Base-by-base conservation (phyloP, 2,329 filamentous ascomycete genomes). In the Claviceps sp. region DNA sequence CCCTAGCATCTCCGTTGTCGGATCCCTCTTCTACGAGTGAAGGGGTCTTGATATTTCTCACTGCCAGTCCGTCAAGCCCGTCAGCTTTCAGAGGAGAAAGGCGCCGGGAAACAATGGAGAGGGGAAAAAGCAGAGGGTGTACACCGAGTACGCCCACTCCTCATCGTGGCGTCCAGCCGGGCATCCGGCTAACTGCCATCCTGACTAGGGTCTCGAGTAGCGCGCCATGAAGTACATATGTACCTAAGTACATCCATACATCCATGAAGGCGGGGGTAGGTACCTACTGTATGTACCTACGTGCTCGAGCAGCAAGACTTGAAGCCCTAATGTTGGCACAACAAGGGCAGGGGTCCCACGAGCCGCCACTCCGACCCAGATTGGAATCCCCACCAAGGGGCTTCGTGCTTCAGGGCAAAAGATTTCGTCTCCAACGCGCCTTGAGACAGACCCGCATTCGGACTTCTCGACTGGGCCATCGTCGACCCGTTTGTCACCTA, bases 281-380 rank as follows among this genome's bases (percentile, higher is more conserved):
- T 26, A 6, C 24, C n/a, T n/a, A n/a, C n/a, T n/a, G n/a, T n/a
- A n/a, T 26, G 24, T 26, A 26, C 24, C 6, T 26, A 26, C 24
- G 6, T 26, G 7, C 26, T 9, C 26, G 26, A 30, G 8, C 30
- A 30, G 30, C 30, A 30, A 30, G 30, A 9, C 30, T 4, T 4
- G 30, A 34, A 34, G 30, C 30, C 30, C 30, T 1, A 34, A 34
- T 34, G 30, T 34, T 34, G 30, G 30, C 30, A 34, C 36, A n/a
- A 18, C 47, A 47, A 30, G 26, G 44, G 20, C 37, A 11, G 26
- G 34, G 41, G 42, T 41, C 18, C 47, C 40, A 36, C 52, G 47
- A 24, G 47, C 42, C 34, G 47, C 47, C 47, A 52, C 47, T 47
- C 47, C 42, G 51, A 34, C 50, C 42, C 47, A 49, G 50, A 47